Conservation (phyloP, 1,284 basidiomycete species). For the Ganoderma meredithae region DNA sequence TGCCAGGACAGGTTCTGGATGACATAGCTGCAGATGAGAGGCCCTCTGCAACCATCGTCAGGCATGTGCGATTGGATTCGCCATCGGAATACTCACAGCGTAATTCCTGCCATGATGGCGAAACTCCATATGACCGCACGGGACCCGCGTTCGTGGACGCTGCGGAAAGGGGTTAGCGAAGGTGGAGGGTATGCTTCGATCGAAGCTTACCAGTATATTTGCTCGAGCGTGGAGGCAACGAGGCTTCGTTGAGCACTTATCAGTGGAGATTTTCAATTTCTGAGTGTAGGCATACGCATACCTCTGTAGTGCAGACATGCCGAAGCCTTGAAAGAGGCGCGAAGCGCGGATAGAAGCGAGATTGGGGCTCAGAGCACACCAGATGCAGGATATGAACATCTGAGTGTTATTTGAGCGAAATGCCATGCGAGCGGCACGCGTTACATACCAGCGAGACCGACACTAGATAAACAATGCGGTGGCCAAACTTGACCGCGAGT, state of each 20-base stretch:
- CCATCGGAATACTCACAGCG: conserved; percentile 40
- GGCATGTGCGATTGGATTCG: not conserved
- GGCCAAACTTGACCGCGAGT: conserved; percentile 53
- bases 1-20: conserved; percentile 51
- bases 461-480: conserved; percentile 51
- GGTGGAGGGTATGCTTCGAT: not conserved
- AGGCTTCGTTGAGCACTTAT: conserved; percentile 35
- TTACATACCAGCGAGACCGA: conserved; percentile 48
- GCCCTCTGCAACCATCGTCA: conserved; percentile 36
- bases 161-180: conserved; percentile 13
- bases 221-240: conserved; percentile 52
- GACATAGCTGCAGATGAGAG: conserved; percentile 51
- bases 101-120: conserved; percentile 51
- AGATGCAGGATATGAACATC: conserved; percentile 56
- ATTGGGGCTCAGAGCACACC: conserved; percentile 51
- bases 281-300: conserved; percentile 15
- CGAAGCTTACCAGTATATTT: conserved; percentile 48
- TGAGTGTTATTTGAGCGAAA: conserved; percentile 19
- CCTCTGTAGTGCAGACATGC: conserved; percentile 54
- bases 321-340: conserved; percentile 53
- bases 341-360: conserved; percentile 50
- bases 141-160: conserved; percentile 52
- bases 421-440: not conserved
- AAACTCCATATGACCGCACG: conserved; percentile 53
- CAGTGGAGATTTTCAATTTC: not conserved